Conservation (phyloP, 768 basidiomycete species). For the Neoboletus brunneissimus region DNA sequence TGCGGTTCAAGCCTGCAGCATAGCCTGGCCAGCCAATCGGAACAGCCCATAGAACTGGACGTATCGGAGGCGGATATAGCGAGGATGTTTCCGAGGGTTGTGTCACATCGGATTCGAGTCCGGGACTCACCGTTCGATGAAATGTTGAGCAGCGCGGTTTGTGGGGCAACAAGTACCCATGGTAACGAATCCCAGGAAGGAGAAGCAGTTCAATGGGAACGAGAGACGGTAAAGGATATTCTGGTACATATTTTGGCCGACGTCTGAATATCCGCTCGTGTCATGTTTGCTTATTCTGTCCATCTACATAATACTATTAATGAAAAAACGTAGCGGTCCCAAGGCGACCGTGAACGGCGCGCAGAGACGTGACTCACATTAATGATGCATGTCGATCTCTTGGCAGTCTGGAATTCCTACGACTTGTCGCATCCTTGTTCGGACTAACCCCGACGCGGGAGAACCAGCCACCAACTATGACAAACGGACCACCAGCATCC, state of each 20-base stretch:
- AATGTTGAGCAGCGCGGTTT: conserved; percentile 59
- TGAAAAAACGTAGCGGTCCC: background rate
- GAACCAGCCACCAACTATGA: conserved; percentile 27
- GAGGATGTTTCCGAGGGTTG: conserved; percentile 66
- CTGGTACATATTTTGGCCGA: conserved; percentile 56
- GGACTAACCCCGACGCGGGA: background rate
- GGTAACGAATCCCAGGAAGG: conserved; percentile 17
- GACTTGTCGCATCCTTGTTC: conserved; percentile 4
- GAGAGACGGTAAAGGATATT: conserved; percentile 62
- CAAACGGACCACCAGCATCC: conserved; percentile 39
- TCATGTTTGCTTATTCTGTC: background rate
- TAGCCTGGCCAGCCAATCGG: conserved; percentile 6
- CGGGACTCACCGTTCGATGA: conserved; percentile 70
- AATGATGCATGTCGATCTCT: background rate
- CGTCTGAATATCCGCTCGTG: conserved; percentile 30
- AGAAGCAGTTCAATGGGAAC: conserved; percentile 34
- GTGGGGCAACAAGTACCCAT: conserved; percentile 43
- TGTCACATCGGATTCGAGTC: conserved; percentile 73
- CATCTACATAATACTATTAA: background rate
- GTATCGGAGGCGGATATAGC: conserved; percentile 75
- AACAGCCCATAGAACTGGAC: conserved; percentile 42
- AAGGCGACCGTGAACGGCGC: background rate
- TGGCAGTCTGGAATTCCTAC: background rate
- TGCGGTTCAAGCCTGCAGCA: conserved; percentile 4
- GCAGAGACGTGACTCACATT: too few relatives aligned